phyloP scores from a whole-genome alignment of 73 alveolate species.

The Urostyla sp. region DNA sequence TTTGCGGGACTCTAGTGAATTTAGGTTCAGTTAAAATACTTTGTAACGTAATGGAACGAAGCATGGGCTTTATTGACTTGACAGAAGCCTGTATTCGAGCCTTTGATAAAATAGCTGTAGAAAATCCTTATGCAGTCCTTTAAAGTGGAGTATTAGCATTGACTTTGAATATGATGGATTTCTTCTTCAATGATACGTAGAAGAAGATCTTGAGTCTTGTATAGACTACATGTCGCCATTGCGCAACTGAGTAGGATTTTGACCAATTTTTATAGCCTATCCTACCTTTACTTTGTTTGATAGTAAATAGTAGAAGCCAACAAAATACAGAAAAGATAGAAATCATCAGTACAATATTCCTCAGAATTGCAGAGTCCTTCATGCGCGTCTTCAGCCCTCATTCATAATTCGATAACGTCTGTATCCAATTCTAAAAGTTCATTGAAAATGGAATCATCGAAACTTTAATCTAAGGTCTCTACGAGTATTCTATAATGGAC shows the following conservation, averaged over 20 bases:
- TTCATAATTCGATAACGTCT: conserved; percentile 12
- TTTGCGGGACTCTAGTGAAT: conserved; percentile 47
- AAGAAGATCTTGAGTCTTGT: conserved; percentile 47
- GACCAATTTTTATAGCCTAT: conserved; percentile 53
- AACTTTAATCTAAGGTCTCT: neutral
- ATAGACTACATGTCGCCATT: conserved; percentile 53
- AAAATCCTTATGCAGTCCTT: conserved; percentile 64
- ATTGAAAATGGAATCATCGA: conserved; percentile 38
- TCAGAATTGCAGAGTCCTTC: conserved; percentile 35
- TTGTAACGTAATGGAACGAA: conserved; percentile 49
- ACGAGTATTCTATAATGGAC: conserved; percentile 28
- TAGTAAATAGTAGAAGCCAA: conserved; percentile 42
- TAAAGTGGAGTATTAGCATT: conserved; percentile 56
- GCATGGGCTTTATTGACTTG: conserved; percentile 74
- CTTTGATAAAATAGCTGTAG: conserved; percentile 69
- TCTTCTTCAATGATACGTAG: conserved; percentile 66
- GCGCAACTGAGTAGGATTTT: conserved; percentile 61
- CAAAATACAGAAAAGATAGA: conserved; percentile 34
- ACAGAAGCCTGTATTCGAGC: conserved; percentile 75
- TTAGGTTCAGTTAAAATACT: conserved; percentile 60
- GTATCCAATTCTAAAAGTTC: conserved; percentile 7
- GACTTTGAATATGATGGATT: conserved; percentile 71
- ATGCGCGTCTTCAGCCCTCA: conserved; percentile 35
- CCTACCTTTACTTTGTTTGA: conserved; percentile 49
- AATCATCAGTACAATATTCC: conserved; percentile 18